Conservation (phyloP, 2,329 filamentous ascomycete genomes). For the Fusarium fujikuroi region DNA sequence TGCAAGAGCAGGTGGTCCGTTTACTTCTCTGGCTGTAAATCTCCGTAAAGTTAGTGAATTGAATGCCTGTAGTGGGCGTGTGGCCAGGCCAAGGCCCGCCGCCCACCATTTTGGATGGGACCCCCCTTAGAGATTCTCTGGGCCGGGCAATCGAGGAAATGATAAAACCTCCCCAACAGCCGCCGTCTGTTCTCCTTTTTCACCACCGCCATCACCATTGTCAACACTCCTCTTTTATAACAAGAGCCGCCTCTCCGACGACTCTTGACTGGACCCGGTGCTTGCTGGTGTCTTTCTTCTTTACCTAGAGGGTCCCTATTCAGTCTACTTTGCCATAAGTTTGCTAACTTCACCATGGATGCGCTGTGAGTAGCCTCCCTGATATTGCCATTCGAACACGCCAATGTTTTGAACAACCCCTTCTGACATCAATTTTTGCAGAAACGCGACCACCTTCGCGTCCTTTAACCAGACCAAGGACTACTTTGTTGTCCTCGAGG, state of each 20-base stretch:
- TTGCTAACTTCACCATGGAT: conserved; percentile 34
- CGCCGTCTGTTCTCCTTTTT: conserved; percentile 38
- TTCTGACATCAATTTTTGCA: conserved; percentile 44
- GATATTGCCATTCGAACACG: conserved; percentile 13
- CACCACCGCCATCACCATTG: conserved; percentile 41
- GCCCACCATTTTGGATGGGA: conserved; percentile 30
- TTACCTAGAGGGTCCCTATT: conserved; percentile 2
- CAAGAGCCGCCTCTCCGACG: conserved; percentile 35
- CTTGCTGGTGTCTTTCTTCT: conserved; percentile 29
- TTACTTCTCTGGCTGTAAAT: conserved; percentile 16
- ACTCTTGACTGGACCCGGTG: conserved; percentile 37
- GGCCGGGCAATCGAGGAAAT: conserved; percentile 42
- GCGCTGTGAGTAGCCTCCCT: conserved; percentile 42
- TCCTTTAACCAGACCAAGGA: conserved; percentile 60
- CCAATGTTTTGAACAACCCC: conserved; percentile 15
- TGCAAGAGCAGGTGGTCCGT: conserved; percentile 12
- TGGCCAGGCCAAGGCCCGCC: conserved; percentile 24
- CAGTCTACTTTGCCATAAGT: conserved; percentile 17
- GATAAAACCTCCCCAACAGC: conserved; percentile 48
- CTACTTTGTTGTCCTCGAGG: conserved; percentile 69
- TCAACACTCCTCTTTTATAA: conserved; percentile 24
- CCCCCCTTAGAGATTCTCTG: conserved; percentile 34
- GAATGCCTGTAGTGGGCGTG: conserved; percentile 6
- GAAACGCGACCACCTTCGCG: conserved; percentile 64
- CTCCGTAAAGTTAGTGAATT: conserved; percentile 16